A percentile compares a stretch with the other conserved stretches of the same genome.
Conservation (phyloP, 495 filamentous ascomycete species). For the Niebla homalea region DNA sequence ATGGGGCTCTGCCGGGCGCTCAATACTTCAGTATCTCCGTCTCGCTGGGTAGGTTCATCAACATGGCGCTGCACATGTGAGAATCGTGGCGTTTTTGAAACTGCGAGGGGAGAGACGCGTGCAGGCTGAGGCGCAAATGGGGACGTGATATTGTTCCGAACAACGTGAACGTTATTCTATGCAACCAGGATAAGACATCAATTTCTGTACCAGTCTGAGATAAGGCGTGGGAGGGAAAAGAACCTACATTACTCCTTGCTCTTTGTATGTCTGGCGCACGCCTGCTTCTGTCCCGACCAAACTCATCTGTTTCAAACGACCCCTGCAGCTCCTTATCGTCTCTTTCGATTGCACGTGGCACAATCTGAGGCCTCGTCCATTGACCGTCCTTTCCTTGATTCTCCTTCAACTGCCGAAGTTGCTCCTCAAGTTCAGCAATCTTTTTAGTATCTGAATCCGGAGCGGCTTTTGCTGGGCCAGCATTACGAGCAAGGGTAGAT, state of each 20-base stretch:
- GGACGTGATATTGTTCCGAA: conserved; percentile 50
- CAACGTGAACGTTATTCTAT: conserved; percentile 30
- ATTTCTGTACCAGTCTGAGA: not conserved
- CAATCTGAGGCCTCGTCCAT: not conserved
- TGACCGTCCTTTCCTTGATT: not conserved
- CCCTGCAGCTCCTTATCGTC: conserved; percentile 16
- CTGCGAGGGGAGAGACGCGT: conserved; percentile 63
- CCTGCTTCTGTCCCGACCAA: conserved; percentile 8
- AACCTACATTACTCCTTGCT: not conserved
- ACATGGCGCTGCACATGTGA: conserved; percentile 16
- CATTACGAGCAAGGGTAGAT: not conserved
- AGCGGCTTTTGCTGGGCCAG: not conserved
- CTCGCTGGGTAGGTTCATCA: conserved; percentile 4
- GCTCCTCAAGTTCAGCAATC: conserved; percentile 16
- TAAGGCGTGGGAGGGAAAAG: not conserved
- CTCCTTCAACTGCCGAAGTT: conserved; percentile 25
- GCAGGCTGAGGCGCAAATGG: conserved; percentile 73
- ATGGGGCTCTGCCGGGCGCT: conserved; percentile 25
- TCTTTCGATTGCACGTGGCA: conserved; percentile 5
- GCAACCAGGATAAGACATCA: conserved; percentile 8
- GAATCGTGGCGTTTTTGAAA: conserved; percentile 44
- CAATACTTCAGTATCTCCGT: not conserved
- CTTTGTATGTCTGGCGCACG: conserved; percentile 5
- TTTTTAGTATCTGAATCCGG: conserved; percentile 4
- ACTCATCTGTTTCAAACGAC: conserved; percentile 26